A percentile compares a stretch with the other conserved stretches of the same genome.
phyloP scores from a whole-genome alignment of 2,329 filamentous ascomycete species.

The Pseudogymnoascus sp. region DNA sequence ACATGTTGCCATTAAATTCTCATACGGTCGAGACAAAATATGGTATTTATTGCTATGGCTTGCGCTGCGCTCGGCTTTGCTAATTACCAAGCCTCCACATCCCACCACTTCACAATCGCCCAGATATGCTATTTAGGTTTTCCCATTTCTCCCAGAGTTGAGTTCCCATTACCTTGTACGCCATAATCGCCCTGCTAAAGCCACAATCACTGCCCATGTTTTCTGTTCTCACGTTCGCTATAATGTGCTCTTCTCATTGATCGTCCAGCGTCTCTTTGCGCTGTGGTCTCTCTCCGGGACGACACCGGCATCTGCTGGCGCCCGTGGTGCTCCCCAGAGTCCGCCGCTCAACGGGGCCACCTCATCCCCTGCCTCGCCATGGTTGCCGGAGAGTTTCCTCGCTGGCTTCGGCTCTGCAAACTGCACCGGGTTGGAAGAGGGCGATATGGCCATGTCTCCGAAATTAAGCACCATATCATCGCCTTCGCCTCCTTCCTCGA shows the following conservation, averaged over 20 bases:
- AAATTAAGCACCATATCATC: conserved; percentile 43
- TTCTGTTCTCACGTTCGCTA: background rate
- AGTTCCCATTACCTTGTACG: background rate
- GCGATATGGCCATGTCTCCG: background rate
- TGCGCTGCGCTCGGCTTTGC: background rate
- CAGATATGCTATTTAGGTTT: background rate
- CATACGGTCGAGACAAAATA: background rate
- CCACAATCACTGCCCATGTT: background rate
- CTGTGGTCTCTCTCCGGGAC: conserved; percentile 37
- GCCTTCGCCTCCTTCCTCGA: conserved; percentile 30
- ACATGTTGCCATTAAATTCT: too few species aligned
- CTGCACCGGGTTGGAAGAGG: background rate
- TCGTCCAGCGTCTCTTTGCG: conserved; percentile 47
- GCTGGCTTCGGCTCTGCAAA: background rate
- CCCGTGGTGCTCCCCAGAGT: conserved; percentile 38
- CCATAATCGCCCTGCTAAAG: conserved; percentile 2
- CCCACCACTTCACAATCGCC: background rate
- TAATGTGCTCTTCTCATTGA: conserved; percentile 33
- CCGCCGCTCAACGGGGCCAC: conserved; percentile 30
- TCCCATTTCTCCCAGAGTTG: conserved; percentile 2
- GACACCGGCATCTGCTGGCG: conserved; percentile 32
- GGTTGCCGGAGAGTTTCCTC: background rate
- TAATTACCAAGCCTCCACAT: background rate
- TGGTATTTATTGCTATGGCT: background rate
- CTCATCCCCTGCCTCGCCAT: conserved; percentile 23